phyloP scores from a whole-genome alignment of 768 basidiomycete genomes.

The Tulasnella sp. region DNA sequence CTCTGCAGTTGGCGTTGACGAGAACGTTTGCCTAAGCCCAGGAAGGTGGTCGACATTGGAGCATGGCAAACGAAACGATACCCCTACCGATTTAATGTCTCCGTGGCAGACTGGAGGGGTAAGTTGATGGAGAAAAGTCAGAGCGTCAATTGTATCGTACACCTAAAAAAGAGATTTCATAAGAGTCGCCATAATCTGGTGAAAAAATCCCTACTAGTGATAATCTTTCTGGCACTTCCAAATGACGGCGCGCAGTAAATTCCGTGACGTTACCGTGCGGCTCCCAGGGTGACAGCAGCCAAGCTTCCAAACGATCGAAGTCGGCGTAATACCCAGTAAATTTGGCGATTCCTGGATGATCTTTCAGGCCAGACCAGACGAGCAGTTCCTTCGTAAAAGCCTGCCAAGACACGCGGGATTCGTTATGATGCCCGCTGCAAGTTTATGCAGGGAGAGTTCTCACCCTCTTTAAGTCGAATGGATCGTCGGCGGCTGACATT shows the following conservation, averaged over 20 bases:
- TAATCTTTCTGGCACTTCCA: neutral
- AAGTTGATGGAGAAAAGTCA: neutral
- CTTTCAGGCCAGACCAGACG: neutral
- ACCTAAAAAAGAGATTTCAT: neutral
- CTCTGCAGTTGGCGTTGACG: neutral
- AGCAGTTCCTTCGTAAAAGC: neutral
- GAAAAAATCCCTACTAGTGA: neutral
- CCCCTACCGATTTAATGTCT: neutral
- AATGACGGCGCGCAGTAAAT: neutral
- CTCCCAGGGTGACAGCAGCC: neutral
- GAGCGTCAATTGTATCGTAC: neutral
- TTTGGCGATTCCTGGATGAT: neutral
- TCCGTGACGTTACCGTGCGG: neutral
- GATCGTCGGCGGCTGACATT: neutral
- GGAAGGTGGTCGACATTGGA: neutral
- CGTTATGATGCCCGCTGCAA: neutral
- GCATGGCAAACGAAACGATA: neutral
- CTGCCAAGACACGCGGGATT: neutral
- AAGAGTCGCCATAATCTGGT: neutral
- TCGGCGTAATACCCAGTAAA: neutral
- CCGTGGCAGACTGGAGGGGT: neutral
- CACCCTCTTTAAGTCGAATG: neutral
- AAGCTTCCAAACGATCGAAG: neutral
- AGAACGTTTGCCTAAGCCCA: neutral
- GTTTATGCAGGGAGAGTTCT: neutral